Base-by-base conservation (phyloP, 2,329 filamentous ascomycete species). In the Metarhizium anisopliae region DNA sequence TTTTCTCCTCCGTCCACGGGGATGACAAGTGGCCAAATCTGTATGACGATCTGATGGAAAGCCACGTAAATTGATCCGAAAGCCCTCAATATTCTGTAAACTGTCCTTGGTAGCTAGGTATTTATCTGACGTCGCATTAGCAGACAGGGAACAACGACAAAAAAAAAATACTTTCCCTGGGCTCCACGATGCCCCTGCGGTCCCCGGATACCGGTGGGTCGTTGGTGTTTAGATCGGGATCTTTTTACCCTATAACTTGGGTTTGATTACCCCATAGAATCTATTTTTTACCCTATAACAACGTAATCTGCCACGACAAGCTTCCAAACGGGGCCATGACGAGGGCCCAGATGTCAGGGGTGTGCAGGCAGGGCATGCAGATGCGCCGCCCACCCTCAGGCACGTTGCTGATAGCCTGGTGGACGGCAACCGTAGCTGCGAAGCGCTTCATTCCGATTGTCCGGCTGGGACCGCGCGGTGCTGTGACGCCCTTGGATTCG, bases 261-360 rank as follows among this genome's bases (percentile, higher is more conserved):
- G 30, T 54, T 35, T 14, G 42, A 52, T 60, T 59, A 60, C 57
- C 58, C 58, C 54, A 61, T 57, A 59, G 55, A 57, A 55, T 56
- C 53, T 53, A 47, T 29, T 54, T 59, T 58, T 66, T 66, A 66
- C 64, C 63, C 62, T 65, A 66, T 62, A 63, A 61, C 59, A 65
- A 66, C 63, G 64, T 65, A 66, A 66, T 65, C 52, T 53, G 38
- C 54, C 52, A 53, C 56, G 51, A 14, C 35, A 53, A 54, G 52
- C 52, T 56, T 57, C 53, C 56, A 50, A 55, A 52, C 51, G 38
- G 42, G 53, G 35, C 16, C 25, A 38, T 25, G 49, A 36, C 30
- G n/a, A 29, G 40, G 14, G 4, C 25, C 16, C 10, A 53, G 13
- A 18, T n/a, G 51, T 13, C 51, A 45, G 40, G 40, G 53, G 40